A percentile compares a stretch with the other conserved stretches of the same genome.
These are phyloP conservation scores for Pterocarpus macrocarpus DNA, from an alignment of 306 rosid genomes.

Conservation along the genomic window DNA sequence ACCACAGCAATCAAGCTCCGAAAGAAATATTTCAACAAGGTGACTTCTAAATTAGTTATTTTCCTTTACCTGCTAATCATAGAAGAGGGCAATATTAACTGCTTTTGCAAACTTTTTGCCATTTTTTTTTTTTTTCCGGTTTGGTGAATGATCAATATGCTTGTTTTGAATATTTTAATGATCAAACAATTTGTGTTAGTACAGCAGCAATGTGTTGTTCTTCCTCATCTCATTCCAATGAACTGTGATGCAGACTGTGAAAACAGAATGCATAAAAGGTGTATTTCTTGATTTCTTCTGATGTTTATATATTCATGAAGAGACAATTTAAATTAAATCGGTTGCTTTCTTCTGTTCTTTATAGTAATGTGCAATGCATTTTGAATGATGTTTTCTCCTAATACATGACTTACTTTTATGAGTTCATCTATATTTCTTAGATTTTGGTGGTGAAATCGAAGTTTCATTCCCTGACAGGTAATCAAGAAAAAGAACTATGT, in stretches of 20 bases:
- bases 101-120: slow-evolving; percentile 37
- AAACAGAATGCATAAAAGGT: slow-evolving; percentile 12
- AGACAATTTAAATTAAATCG: slow-evolving; percentile 13
- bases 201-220: background rate
- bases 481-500: slow-evolving; percentile 66
- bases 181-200: slow-evolving; percentile 27
- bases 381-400: slow-evolving; percentile 21
- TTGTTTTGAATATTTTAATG: slow-evolving; percentile 14
- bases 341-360: slow-evolving; percentile 38
- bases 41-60: slow-evolving; percentile 44
- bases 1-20: slow-evolving; percentile 81
- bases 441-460: slow-evolving; percentile 46
- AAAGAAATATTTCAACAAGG: slow-evolving; percentile 90
- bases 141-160: slow-evolving; percentile 26
- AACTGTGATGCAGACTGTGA: slow-evolving; percentile 23
- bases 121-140: background rate
- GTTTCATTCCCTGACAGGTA: slow-evolving; percentile 57
- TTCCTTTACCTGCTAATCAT: slow-evolving; percentile 30
- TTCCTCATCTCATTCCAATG: slow-evolving; percentile 36
- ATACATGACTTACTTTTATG: slow-evolving; percentile 20
- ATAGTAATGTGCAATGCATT: slow-evolving; percentile 18
- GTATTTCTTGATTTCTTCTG: slow-evolving; percentile 9
- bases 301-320: slow-evolving; percentile 30
- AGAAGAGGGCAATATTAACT: slow-evolving; percentile 7
- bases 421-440: slow-evolving; percentile 34